Base-by-base conservation (phyloP, 148 eudicot species). In the Beta vulgaris region DNA sequence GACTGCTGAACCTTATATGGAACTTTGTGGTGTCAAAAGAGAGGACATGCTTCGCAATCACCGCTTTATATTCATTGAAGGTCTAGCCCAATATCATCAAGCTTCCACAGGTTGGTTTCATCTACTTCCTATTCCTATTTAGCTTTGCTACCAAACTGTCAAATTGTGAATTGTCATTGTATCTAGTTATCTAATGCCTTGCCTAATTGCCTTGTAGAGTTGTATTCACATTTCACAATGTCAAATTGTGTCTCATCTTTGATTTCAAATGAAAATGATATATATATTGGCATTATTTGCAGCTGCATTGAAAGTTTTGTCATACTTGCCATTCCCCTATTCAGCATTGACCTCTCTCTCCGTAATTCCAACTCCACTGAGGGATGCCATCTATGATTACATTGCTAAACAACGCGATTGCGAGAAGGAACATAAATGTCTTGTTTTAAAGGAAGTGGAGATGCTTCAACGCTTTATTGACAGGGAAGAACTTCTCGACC, bases 1-100 rank as follows among this genome's bases (percentile, higher is more conserved):
- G 74, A 91, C 91, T 72, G 99, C 99, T 76, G 98, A 92, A 72
- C 99, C 99, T 59, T 96, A 92, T 81, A 75, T 96, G 90, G 75
- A 81, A 8, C 66, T 89, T 8, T 88, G 90, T 84, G 97, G 84
- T 12, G 83, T 92, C 28, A 85, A 86, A 3, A 84, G 93, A 23
- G 90, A 89, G 82, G 97, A 92, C 81, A 98, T 96, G 78, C 90
- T 85, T 67, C 91, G 87, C n/a, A n/a, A n/a, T n/a, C n/a, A n/a
- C 40, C 94, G 98, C 66, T 89, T 96, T 82, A 76, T 96, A 80
- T 96, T 96, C 79, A 76, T 92, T 82, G 99, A 96, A 87, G 96
- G 97, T 65, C 87, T 85, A 19, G 89, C 83, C 65, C 77, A 68
- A 68, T 96, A 96, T 80, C 98, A 92, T 81, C 98, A 91, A 83